These are phyloP conservation scores for Mortierella sp. DNA, from an alignment of 371 early-diverging fungal genomes.

Conservation along the genomic window DNA sequence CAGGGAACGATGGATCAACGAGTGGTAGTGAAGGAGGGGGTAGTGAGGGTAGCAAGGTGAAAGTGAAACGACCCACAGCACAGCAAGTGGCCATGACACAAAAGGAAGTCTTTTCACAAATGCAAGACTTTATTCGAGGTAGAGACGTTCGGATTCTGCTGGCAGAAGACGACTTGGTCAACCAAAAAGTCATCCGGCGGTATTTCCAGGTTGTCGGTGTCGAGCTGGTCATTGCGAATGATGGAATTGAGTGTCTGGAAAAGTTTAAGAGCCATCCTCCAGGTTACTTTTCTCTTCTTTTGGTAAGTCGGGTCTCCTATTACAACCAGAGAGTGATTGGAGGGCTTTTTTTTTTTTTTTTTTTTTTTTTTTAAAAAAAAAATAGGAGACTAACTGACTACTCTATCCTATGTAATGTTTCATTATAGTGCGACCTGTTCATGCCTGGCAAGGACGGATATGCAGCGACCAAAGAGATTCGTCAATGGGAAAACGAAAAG, in stretches of 20 bases:
- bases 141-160: conserved; percentile 46
- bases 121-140: conserved; percentile 60
- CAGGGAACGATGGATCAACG: neutral
- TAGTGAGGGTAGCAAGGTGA: conserved; percentile 15
- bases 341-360: neutral
- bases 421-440: conserved; percentile 63
- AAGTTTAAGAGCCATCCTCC: conserved; percentile 57
- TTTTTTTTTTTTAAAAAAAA: too few relatives aligned
- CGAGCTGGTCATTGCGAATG: conserved; percentile 61
- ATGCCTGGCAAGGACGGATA: conserved; percentile 79
- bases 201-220: conserved; percentile 63
- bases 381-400: neutral
- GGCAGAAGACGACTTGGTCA: conserved; percentile 68
- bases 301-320: conserved; percentile 40
- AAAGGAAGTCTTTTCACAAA: conserved; percentile 64
- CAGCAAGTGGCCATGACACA: conserved; percentile 62
- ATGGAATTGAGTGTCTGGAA: conserved; percentile 67
- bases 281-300: conserved; percentile 60
- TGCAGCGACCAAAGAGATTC: conserved; percentile 67
- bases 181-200: conserved; percentile 67
- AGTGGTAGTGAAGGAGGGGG: neutral
- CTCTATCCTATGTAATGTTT: neutral
- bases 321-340: neutral
- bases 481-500: conserved; percentile 63
- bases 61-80: conserved; percentile 41